Base-by-base conservation (phyloP, 768 basidiomycete species). In the Porphyrellus cyaneotinctus region DNA sequence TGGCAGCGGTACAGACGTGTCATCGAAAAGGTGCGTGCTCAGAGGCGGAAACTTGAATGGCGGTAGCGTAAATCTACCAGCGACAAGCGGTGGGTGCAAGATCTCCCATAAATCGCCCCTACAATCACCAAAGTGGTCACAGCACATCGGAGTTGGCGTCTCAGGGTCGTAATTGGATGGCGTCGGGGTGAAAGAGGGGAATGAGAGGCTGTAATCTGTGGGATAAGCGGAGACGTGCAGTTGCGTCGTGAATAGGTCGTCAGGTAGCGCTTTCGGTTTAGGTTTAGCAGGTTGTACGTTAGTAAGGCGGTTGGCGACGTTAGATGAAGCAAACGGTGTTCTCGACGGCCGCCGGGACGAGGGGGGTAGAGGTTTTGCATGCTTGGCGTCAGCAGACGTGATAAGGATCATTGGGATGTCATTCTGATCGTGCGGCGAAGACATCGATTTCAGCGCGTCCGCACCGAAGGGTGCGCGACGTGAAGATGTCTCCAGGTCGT, bases 91-190 rank as follows among this genome's bases (percentile, higher is more conserved):
- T 1, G 63, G 63, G 24, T 67, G 65, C 17, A 62, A 32, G 9
- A 60, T 42, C 18, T 67, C 65, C 65, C 61, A 67, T 37, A 60
- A 15, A 28, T 65, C 65, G 0, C 58, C 60, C 5, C 37, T 47
- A 30, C 63, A 67, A 14, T 63, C 61, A 14, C 63, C 65, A 38
- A 53, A 23, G 47, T 66, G 63, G 45, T 55, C 42, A 3, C 63
- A 67, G 22, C 38, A 51, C 58, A 58, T 67, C 4, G 65, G 65
- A 9, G 65, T 65, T 13, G 65, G 65, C 26, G 65, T 67, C 31
- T 66, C 65, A 0, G 63, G 65, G 4, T 31, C 37, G 17, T 49
- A 53, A n/a, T 39, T 15, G 30, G 9, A 1, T 6, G 49, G 31
- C 8, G 28, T 32, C 35, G 39, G 20, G 37, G 17, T 38, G 2